Percentiles rank a stretch among this genome's conserved stretches.
These are phyloP conservation scores for Juglanconis juglandina DNA, from an alignment of 2,329 filamentous ascomycete genomes.

Conservation along the genomic window DNA sequence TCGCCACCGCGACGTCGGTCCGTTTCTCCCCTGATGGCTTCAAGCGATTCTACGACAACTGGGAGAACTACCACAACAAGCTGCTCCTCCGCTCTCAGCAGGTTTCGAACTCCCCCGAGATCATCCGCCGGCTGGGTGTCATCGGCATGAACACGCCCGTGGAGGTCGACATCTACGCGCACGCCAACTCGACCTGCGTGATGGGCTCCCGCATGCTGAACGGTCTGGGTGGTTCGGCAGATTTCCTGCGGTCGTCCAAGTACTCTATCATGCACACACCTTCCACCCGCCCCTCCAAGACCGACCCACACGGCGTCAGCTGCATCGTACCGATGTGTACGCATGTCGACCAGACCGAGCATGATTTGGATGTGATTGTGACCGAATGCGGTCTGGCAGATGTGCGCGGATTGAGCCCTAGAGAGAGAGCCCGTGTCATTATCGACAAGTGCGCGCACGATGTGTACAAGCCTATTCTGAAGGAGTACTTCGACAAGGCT, in stretches of 20 bases:
- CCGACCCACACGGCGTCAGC: constrained; percentile 74
- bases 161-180: constrained; percentile 91
- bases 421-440: constrained; percentile 78
- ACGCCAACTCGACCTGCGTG: constrained; percentile 87
- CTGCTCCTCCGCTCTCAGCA: constrained; percentile 83
- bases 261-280: constrained; percentile 95
- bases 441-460: constrained; percentile 85
- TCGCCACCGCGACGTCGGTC: constrained; percentile 84
- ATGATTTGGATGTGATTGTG: constrained; percentile 89
- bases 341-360: constrained; percentile 89
- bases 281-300: constrained; percentile 74
- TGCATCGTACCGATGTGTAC: constrained; percentile 95
- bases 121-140: constrained; percentile 80
- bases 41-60: constrained; percentile 84
- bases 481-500: constrained; percentile 79
- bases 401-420: constrained; percentile 74
- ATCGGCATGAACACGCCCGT: constrained; percentile 96
- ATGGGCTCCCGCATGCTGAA: constrained; percentile 87
- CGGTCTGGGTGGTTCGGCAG: constrained; percentile 76
- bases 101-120: constrained; percentile 85
- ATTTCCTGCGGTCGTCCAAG: constrained; percentile 75
- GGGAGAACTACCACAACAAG: constrained; percentile 76
- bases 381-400: constrained; percentile 73
- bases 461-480: constrained; percentile 76
- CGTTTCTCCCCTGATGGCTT: constrained; percentile 90